Evolutionary conservation across 768 basidiomycete species (phyloP), one percentile per base, ranked within the genome.

Genomic region (Xerocomus brunneocitrinus): DNA sequence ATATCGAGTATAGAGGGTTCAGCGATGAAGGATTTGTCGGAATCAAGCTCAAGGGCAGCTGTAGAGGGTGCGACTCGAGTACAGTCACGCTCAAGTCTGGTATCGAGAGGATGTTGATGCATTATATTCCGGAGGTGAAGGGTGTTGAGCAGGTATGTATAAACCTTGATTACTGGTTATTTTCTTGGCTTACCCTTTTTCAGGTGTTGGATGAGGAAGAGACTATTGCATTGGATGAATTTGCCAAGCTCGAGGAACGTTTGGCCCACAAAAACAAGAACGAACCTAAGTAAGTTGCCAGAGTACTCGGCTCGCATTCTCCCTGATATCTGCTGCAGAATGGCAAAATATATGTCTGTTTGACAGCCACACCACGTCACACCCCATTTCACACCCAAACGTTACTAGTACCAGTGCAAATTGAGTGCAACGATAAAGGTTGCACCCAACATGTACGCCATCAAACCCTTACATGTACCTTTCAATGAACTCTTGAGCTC

Each of bases 31-130:
- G 89, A 3, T 63, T 89, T 30, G 95, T 99, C 5, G 81, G 81
- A 66, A 78, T 99, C 30, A 95, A 89, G 70, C 77, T 99, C 55
- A 98, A 98, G 76, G 97, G 97, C 28, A 95, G 93, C 65, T 99
- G 97, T 71, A 77, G 97, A 67, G 97, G 97, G 13, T 98, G 97
- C 68, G 84, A 84, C 58, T 93, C 91, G 31, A 95, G 91, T 67
- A 84, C 91, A 6, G 95, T 98, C 32, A 99, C 97, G 14, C 74
- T 99, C 52, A 99, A 98, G 79, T 85, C 82, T 56, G 97, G 97
- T 8, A 98, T 99, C 49, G 97, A 99, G 73, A 79, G 97, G 58
- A 98, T 99, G 97, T 74, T 99, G 62, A 94, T 92, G 92, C 95
- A 98, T 72, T 98, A 98, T 65, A 92, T 99, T 50, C 95, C 95